These are phyloP conservation scores for Neonectria punicea DNA, from an alignment of 2,329 filamentous ascomycete genomes.

Conservation along the genomic window DNA sequence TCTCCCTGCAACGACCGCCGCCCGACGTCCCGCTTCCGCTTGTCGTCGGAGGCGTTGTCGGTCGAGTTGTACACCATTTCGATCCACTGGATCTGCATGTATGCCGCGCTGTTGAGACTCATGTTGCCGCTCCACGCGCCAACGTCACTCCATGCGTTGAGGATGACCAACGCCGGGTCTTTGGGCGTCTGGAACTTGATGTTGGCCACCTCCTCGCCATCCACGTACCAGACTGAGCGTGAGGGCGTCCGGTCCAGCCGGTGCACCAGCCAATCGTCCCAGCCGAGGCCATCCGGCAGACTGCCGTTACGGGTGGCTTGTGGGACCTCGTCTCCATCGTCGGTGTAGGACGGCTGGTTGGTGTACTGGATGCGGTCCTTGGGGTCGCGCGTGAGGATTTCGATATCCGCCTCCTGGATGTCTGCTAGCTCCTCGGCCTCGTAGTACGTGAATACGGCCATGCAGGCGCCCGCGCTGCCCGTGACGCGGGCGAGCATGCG, in stretches of 20 bases:
- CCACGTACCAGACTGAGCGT: constrained; percentile 65
- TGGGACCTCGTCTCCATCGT: constrained; percentile 55
- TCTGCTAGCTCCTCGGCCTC: constrained; percentile 47
- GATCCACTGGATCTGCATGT: constrained; percentile 71
- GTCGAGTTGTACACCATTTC: constrained; percentile 67
- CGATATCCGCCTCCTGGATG: constrained; percentile 64
- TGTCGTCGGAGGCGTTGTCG: constrained; percentile 2
- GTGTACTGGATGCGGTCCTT: constrained; percentile 63
- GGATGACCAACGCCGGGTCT: constrained; percentile 61
- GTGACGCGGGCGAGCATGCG: constrained; percentile 63
- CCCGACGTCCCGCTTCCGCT: constrained; percentile 15
- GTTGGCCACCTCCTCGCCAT: constrained; percentile 60
- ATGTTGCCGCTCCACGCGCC: constrained; percentile 70
- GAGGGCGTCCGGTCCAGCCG: constrained; percentile 69
- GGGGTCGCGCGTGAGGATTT: constrained; percentile 61
- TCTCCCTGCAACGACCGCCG: neutral
- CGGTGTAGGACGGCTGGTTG: constrained; percentile 66
- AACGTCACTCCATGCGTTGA: constrained; percentile 72
- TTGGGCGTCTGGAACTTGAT: constrained; percentile 67
- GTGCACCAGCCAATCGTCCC: constrained; percentile 68
- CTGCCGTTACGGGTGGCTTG: constrained; percentile 60
- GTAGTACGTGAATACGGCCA: constrained; percentile 65
- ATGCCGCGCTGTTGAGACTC: constrained; percentile 59
- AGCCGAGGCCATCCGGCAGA: constrained; percentile 55
- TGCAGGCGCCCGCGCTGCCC: constrained; percentile 60